A percentile compares a stretch with the other conserved stretches of the same genome.
phyloP scores from a whole-genome alignment of 495 filamentous ascomycete species.

The Aspergillus diversus region DNA sequence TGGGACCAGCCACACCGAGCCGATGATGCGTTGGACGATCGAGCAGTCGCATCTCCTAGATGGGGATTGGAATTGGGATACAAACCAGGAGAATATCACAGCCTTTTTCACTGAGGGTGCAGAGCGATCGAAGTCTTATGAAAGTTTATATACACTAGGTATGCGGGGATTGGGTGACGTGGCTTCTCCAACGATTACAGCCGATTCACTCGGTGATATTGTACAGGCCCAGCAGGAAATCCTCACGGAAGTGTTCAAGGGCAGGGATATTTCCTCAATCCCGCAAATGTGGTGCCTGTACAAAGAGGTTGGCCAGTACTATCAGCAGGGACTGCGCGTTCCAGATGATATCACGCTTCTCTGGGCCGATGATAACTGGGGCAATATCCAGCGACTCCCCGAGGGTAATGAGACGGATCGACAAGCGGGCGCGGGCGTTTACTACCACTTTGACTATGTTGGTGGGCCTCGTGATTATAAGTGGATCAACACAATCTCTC shows the following conservation, averaged over 20 bases:
- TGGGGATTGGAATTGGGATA: constrained; percentile 66
- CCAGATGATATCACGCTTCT: constrained; percentile 75
- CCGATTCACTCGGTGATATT: constrained; percentile 61
- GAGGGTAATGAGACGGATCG: constrained; percentile 61
- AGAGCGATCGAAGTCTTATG: constrained; percentile 64
- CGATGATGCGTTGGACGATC: constrained; percentile 71
- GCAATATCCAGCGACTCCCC: constrained; percentile 68
- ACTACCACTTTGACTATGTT: constrained; percentile 73
- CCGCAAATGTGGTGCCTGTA: constrained; percentile 77
- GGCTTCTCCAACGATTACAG: constrained; percentile 55
- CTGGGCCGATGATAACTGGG: constrained; percentile 79
- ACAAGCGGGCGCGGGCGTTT: constrained; percentile 70
- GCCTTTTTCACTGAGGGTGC: constrained; percentile 71
- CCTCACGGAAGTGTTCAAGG: constrained; percentile 55
- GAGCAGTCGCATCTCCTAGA: constrained; percentile 65
- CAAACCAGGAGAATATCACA: constrained; percentile 66
- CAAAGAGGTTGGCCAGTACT: constrained; percentile 72
- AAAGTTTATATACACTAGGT: constrained; percentile 68
- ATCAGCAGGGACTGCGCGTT: constrained; percentile 64
- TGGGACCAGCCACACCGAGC: constrained; percentile 74
- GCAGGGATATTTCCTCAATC: constrained; percentile 54
- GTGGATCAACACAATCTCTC: constrained; percentile 36
- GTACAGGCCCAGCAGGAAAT: constrained; percentile 62
- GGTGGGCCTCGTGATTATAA: constrained; percentile 35
- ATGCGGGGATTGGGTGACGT: constrained; percentile 75